Conservation (phyloP, 805 yeast genomes). For the Yarrowia deformans region DNA sequence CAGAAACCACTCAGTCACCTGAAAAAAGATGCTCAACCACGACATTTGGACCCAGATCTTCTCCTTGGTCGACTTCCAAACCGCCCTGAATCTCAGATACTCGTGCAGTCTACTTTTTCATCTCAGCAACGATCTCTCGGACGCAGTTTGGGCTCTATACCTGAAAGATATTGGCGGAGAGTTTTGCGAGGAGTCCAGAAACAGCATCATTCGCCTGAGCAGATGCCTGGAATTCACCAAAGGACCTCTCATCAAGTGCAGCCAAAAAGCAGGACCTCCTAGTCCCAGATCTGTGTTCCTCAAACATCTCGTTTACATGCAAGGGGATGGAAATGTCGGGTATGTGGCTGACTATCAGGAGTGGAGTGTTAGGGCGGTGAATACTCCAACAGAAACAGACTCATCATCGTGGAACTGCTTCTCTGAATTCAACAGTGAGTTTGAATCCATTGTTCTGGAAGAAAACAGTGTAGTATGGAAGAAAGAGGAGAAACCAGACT, state of each 20-base stretch:
- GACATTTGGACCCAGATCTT: conserved; percentile 17
- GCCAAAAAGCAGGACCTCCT: conserved; percentile 25
- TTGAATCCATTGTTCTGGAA: conserved; percentile 4
- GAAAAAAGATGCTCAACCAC: conserved; percentile 15
- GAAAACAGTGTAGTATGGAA: background rate
- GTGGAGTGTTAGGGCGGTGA: background rate
- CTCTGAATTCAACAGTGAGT: conserved; percentile 14
- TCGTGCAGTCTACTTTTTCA: conserved; percentile 12
- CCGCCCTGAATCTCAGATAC: conserved; percentile 15
- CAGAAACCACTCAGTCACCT: background rate
- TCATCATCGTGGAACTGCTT: conserved; percentile 1
- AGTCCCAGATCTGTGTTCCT: conserved; percentile 1
- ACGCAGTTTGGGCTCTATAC: conserved; percentile 4
- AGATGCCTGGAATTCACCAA: background rate
- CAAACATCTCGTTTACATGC: conserved; percentile 3
- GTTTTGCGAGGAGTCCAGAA: background rate
- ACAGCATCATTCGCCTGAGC: conserved; percentile 6
- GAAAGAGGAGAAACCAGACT: background rate
- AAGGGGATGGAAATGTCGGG: background rate
- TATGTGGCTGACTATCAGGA: conserved; percentile 9
- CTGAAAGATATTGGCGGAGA: conserved; percentile 8
- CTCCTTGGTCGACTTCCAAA: background rate
- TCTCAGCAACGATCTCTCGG: background rate
- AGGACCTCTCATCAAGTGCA: background rate
- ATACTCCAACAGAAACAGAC: background rate